Evolutionary conservation across 1,139 yeast species (phyloP).

Genomic region (Yamadazyma diospyri): DNA sequence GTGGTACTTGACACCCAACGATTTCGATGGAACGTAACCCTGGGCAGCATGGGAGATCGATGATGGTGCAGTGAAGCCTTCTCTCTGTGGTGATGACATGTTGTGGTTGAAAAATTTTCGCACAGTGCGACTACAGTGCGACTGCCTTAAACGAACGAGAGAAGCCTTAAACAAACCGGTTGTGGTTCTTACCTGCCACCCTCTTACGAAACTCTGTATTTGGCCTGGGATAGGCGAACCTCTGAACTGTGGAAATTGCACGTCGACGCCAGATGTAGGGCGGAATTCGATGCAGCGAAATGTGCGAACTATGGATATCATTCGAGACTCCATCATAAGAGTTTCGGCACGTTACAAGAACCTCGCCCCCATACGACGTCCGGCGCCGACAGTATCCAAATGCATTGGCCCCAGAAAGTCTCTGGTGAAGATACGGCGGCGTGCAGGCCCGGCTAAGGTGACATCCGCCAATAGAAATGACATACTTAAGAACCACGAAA

Average conservation of each 20-base stretch:
- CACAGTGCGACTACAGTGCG: conserved; percentile 1
- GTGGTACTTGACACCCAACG: conserved; percentile 84
- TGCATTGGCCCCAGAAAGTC: background rate
- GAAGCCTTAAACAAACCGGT: no score
- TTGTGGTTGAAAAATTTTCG: conserved; percentile 4
- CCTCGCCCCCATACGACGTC: conserved; percentile 1
- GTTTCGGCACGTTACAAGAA: conserved; percentile 2
- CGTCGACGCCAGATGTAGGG: no score
- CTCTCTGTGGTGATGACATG: conserved; percentile 71
- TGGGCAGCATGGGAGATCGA: conserved; percentile 65
- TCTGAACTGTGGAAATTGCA: no score
- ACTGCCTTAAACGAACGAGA: background rate
- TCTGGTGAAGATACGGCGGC: background rate
- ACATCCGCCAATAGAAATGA: background rate
- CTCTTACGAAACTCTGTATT: no score
- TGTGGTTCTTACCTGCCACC: no score
- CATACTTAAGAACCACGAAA: conserved; percentile 18
- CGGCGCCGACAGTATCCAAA: background rate
- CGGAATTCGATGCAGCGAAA: no score
- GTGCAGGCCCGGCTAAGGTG: no score
- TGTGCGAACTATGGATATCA: conserved; percentile 5
- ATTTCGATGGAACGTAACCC: conserved; percentile 59
- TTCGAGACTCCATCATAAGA: conserved; percentile 3
- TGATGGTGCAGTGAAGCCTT: conserved; percentile 89
- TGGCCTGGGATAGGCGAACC: no score